Evolutionary conservation across 768 basidiomycete genomes (phyloP).

Genomic region (Naematelia encephala): DNA sequence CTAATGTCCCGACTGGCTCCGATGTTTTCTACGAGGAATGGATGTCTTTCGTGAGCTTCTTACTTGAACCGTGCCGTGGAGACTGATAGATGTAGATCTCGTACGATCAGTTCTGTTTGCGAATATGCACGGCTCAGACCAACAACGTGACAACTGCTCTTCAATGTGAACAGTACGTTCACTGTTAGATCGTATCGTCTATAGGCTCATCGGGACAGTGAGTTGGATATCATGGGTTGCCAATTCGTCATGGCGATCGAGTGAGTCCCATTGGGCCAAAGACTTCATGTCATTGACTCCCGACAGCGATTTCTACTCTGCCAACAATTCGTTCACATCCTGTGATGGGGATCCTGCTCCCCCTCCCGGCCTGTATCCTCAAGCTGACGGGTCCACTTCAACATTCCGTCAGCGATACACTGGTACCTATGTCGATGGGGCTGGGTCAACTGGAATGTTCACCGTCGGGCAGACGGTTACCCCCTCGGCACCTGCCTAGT

Average conservation of each 20-base stretch:
- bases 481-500: slow-evolving; percentile 38
- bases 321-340: slow-evolving; percentile 52
- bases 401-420: slow-evolving; percentile 52
- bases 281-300: not conserved
- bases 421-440: slow-evolving; percentile 42
- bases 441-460: slow-evolving; percentile 24
- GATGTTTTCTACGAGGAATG: slow-evolving; percentile 54
- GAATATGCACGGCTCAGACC: slow-evolving; percentile 54
- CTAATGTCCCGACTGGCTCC: slow-evolving; percentile 42
- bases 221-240: slow-evolving; percentile 51
- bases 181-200: not conserved
- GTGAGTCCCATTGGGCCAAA: slow-evolving; percentile 17
- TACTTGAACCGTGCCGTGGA: not conserved
- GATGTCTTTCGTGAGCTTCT: slow-evolving; percentile 47
- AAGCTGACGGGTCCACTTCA: slow-evolving; percentile 39
- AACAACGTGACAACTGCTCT: slow-evolving; percentile 45
- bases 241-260: slow-evolving; percentile 50
- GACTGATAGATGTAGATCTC: slow-evolving; percentile 47
- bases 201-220: slow-evolving; percentile 8
- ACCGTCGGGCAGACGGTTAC: slow-evolving; percentile 51
- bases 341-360: slow-evolving; percentile 54
- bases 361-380: slow-evolving; percentile 53
- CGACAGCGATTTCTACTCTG: slow-evolving; percentile 35
- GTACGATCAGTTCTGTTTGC: slow-evolving; percentile 54
- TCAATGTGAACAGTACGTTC: slow-evolving; percentile 43